Evolutionary conservation across 2,329 filamentous ascomycete genomes (phyloP), one percentile per base, ranked within the genome.

Genomic region (Stagonosporopsis tanaceti): DNA sequence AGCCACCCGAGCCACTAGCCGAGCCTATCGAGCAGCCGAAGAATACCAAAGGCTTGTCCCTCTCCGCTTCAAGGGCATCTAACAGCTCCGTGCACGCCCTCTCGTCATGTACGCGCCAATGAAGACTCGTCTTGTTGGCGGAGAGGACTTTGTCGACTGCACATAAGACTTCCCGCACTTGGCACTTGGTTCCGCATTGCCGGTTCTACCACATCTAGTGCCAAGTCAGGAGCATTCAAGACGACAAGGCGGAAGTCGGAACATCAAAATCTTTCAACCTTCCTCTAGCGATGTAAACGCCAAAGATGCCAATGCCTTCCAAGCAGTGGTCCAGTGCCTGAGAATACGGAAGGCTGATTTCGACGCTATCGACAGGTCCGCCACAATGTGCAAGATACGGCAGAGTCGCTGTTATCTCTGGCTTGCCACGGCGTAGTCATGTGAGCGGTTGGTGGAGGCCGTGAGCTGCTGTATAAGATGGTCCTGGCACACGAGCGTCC

Each of bases 191-290:
- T 53, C 57, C 40, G 50, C 35, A 15, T 55, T 52, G 47, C 61
- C 58, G 63, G 47, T 53, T 46, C 44, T 47, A 57, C 40, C 48
- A 15, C 47, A 41, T 50, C 8, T 20, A 45, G 45, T 27, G 52
- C 37, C 28, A 30, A 44, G 28, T 41, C 20, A 40, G 38, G 38
- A 35, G 39, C 14, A 5, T 39, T 47, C 48, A 53, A 57, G 51
- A 53, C 48, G 53, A 62, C 64, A 39, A 68, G 66, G 42, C 64
- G 66, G 66, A 60, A 66, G 41, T 61, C 66, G 66, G 66, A 64
- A 63, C 55, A 24, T 30, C 14, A 40, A 5, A 59, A 56, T 52
- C 52, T 62, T 61, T 55, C 59, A 63, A 66, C 63, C 66, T 68
- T 64, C 64, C 61, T 48, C 30, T 54, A 53, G 39, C 20, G 56